phyloP scores from a whole-genome alignment of 2,329 filamentous ascomycete species.

The Colletotrichum orbiculare region DNA sequence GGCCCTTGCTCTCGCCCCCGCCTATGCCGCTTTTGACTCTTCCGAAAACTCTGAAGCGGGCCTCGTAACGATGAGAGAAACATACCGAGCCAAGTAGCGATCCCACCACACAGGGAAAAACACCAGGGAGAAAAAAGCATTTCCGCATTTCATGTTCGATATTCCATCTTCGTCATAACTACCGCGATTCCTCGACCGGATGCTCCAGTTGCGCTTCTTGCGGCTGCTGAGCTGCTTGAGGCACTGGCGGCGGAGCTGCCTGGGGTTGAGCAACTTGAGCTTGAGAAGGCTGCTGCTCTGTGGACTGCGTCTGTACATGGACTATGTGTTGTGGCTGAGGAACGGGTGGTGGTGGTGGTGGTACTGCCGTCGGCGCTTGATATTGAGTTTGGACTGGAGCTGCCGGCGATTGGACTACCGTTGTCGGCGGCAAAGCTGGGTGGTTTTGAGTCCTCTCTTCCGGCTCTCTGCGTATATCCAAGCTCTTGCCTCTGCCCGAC shows the following conservation, averaged over 20 bases:
- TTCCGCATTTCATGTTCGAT: slow-evolving; percentile 9
- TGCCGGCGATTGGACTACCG: slow-evolving; percentile 2
- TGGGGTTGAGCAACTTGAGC: neutral
- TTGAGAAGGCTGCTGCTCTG: neutral
- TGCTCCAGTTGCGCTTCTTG: slow-evolving; percentile 10
- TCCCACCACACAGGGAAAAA: neutral
- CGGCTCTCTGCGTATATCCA: slow-evolving; percentile 52
- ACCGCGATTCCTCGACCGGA: slow-evolving; percentile 17
- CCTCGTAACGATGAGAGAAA: neutral
- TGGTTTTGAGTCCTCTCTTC: slow-evolving; percentile 40
- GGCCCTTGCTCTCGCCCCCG: neutral
- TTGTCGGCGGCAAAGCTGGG: slow-evolving; percentile 8
- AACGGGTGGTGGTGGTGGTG: neutral
- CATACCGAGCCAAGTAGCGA: too few relatives aligned
- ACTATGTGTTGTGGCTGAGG: neutral
- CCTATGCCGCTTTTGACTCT: slow-evolving; percentile 4
- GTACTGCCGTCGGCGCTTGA: too few relatives aligned
- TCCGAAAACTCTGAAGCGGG: slow-evolving; percentile 11
- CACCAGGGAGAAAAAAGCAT: slow-evolving; percentile 1
- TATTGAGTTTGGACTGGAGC: neutral
- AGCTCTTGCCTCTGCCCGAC: slow-evolving; percentile 50
- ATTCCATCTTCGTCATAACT: slow-evolving; percentile 8
- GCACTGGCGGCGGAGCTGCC: neutral
- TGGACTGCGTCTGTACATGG: neutral
- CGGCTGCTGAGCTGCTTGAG: neutral